Evolutionary conservation across 2,329 filamentous ascomycete species (phyloP).

Genomic region (Verticillium longisporum): DNA sequence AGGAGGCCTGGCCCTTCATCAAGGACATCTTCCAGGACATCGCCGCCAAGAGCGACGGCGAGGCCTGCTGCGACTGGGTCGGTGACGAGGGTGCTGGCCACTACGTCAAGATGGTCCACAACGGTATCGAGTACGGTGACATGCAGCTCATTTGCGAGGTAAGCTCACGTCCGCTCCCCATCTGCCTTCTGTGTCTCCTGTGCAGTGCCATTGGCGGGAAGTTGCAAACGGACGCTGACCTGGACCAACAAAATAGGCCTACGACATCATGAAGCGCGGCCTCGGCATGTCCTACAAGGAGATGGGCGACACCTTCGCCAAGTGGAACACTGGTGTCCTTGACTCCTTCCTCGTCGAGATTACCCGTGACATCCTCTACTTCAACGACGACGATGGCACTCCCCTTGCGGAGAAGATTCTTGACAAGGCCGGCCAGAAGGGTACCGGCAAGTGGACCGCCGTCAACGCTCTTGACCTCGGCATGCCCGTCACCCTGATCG

Average conservation of each 20-base stretch:
- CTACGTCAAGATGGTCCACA: constrained; percentile 99
- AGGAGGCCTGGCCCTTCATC: constrained; percentile 95
- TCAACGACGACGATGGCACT: constrained; percentile 87
- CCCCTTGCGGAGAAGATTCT: constrained; percentile 98
- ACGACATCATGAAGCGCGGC: constrained; percentile 99
- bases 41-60: constrained; percentile 91
- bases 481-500: constrained; percentile 97
- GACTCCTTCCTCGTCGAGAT: constrained; percentile 99
- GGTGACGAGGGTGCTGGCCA: constrained; percentile 98
- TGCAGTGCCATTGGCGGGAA: background rate
- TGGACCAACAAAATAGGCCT: constrained; percentile 55
- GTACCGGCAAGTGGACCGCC: constrained; percentile 99
- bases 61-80: constrained; percentile 99
- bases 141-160: constrained; percentile 99
- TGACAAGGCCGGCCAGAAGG: constrained; percentile 97
- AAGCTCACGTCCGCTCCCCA: constrained; percentile 20
- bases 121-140: constrained; percentile 99
- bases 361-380: constrained; percentile 97
- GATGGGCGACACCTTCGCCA: constrained; percentile 86
- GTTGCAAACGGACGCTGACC: constrained; percentile 11
- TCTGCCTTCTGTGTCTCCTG: background rate
- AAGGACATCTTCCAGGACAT: constrained; percentile 99
- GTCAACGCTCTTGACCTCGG: constrained; percentile 98
- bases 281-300: constrained; percentile 85
- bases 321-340: constrained; percentile 98